Percentiles rank a stretch among this genome's conserved stretches.
Conservation (phyloP, 1,139 yeast genomes). For the Yamadazyma conglobata region DNA sequence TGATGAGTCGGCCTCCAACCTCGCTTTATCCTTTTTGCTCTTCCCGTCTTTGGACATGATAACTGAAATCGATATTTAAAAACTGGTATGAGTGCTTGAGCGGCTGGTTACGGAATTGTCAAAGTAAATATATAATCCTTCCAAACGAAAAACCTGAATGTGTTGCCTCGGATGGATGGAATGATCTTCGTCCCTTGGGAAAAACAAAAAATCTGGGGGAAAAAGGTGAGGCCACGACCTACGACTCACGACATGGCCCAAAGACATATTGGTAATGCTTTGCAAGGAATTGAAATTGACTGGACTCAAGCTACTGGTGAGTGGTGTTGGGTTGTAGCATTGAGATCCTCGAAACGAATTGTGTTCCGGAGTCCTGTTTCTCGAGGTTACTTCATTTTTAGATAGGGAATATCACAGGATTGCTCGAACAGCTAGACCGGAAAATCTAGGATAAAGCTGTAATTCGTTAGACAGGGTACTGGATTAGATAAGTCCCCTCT, state of each 20-base stretch:
- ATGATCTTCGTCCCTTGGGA: conserved; percentile 2
- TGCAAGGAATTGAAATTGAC: not conserved
- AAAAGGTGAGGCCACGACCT: not conserved
- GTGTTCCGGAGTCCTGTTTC: no score
- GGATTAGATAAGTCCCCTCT: no score
- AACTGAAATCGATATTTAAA: not conserved
- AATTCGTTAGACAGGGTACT: no score
- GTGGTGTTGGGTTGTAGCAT: no score
- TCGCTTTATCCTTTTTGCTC: conserved; percentile 10
- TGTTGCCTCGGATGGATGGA: conserved; percentile 5
- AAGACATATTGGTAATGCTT: not conserved
- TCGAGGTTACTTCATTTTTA: no score
- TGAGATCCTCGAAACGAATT: no score
- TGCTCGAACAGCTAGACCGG: conserved; percentile 3
- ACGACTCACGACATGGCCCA: not conserved
- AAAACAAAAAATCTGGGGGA: conserved; percentile 6
- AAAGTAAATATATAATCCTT: no score
- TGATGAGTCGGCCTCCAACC: conserved; percentile 18
- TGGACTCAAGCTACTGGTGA: no score
- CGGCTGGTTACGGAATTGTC: no score
- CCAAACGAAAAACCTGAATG: conserved; percentile 1
- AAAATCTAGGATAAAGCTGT: conserved; percentile 2
- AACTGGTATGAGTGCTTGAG: no score
- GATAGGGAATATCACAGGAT: conserved; percentile 4
- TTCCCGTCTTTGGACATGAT: conserved; percentile 1